A percentile compares a stretch with the other conserved stretches of the same genome.
phyloP scores from a whole-genome alignment of 176 grass and related monocot genomes.

The Bromus sterilis region DNA sequence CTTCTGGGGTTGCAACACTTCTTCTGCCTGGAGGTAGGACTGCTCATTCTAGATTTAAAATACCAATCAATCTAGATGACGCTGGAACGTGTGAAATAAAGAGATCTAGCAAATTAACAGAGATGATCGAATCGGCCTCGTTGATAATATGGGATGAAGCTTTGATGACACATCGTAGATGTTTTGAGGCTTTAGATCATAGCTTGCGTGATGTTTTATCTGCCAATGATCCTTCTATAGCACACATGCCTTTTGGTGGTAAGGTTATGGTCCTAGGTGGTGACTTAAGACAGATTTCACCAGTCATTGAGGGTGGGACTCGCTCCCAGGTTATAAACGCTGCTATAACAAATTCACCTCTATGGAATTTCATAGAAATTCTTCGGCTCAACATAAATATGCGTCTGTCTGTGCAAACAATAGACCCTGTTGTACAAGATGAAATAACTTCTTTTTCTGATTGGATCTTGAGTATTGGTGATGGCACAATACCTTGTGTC shows the following conservation, averaged over 20 bases:
- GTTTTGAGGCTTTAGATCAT: not conserved
- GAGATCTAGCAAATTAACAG: too few species aligned
- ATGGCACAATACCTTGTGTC: not conserved
- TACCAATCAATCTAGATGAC: too few species aligned
- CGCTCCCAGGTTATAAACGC: not conserved
- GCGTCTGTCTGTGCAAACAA: too few species aligned
- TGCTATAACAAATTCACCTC: not conserved
- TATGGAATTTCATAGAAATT: not conserved
- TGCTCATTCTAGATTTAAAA: too few species aligned
- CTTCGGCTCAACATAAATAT: too few species aligned
- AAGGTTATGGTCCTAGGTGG: not conserved
- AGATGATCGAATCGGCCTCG: too few species aligned
- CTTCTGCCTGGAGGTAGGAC: too few species aligned
- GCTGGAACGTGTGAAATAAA: too few species aligned
- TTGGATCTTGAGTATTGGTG: not conserved
- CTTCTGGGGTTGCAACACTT: too few species aligned
- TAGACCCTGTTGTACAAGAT: too few species aligned
- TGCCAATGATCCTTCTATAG: not conserved
- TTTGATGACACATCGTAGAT: too few species aligned
- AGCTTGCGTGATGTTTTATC: not conserved
- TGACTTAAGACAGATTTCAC: not conserved
- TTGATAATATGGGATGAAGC: too few species aligned
- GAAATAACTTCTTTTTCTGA: not conserved
- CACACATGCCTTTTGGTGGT: not conserved
- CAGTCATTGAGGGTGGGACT: not conserved